Conservation (phyloP, 352 stramenopile genomes). For the Blastocystis hominis region DNA sequence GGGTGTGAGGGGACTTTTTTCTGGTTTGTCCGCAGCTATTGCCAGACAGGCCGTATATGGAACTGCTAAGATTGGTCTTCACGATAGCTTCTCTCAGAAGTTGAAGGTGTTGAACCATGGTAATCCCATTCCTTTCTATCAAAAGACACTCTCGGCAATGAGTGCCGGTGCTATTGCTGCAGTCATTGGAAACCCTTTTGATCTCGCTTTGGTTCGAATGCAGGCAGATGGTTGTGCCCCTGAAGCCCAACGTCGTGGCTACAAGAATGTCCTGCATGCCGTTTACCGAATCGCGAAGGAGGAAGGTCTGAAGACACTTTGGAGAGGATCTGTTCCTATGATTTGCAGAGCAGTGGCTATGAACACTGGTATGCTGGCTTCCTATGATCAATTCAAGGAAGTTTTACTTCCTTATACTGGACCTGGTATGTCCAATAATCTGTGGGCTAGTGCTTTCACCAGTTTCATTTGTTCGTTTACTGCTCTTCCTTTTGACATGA, state of each 20-base stretch:
- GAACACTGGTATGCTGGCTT: slow-evolving; percentile 98
- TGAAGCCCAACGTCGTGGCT: slow-evolving; percentile 80
- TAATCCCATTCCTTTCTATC: slow-evolving; percentile 60
- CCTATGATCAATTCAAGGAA: slow-evolving; percentile 84
- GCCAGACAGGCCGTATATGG: slow-evolving; percentile 66
- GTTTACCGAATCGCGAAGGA: slow-evolving; percentile 75
- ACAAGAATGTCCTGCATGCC: slow-evolving; percentile 96
- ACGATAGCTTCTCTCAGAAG: slow-evolving; percentile 61
- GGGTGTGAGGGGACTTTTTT: slow-evolving; percentile 75
- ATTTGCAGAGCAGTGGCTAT: slow-evolving; percentile 91
- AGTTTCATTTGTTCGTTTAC: slow-evolving; percentile 92
- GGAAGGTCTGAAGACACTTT: slow-evolving; percentile 78
- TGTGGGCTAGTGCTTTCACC: slow-evolving; percentile 73
- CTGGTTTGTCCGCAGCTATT: slow-evolving; percentile 67
- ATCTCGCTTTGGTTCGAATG: slow-evolving; percentile 90
- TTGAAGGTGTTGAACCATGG: slow-evolving; percentile 58
- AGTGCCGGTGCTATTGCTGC: slow-evolving; percentile 65
- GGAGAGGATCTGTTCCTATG: slow-evolving; percentile 78
- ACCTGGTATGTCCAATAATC: slow-evolving; percentile 29
- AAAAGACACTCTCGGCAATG: slow-evolving; percentile 60
- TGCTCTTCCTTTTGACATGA: slow-evolving; percentile 92
- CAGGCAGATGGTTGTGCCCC: slow-evolving; percentile 86
- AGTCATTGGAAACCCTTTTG: slow-evolving; percentile 92
- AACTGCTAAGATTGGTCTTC: slow-evolving; percentile 64
- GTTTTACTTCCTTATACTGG: slow-evolving; percentile 32